phyloP scores from a whole-genome alignment of 2,329 filamentous ascomycete genomes.

The Dactylellina haptotyla region DNA sequence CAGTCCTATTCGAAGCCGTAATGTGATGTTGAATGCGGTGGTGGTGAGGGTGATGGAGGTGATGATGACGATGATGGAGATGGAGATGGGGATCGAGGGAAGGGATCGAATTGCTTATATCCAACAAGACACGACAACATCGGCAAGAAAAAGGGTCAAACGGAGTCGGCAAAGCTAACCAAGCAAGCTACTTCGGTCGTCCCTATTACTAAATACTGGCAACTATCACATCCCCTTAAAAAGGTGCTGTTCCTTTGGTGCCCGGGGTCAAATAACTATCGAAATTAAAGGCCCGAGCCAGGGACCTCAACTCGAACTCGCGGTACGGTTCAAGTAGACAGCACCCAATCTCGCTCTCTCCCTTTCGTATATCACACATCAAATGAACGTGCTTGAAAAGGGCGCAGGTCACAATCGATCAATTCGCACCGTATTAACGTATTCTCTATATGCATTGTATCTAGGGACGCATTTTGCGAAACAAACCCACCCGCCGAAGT shows the following conservation, averaged over 20 bases:
- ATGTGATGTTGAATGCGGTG: constrained; percentile 1
- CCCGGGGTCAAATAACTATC: constrained; percentile 26
- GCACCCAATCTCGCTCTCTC: too few relatives aligned
- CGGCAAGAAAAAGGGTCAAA: constrained; percentile 51
- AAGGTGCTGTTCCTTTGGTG: constrained; percentile 24
- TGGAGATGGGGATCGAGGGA: background rate
- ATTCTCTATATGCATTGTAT: too few relatives aligned
- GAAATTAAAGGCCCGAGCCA: constrained; percentile 54
- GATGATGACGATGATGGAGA: constrained; percentile 10
- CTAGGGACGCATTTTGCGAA: too few relatives aligned
- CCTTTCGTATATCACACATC: too few relatives aligned
- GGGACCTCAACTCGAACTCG: constrained; percentile 7
- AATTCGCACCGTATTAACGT: too few relatives aligned
- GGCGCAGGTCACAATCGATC: too few relatives aligned
- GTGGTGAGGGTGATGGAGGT: constrained; percentile 9
- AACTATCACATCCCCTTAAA: too few relatives aligned
- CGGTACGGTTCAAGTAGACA: too few relatives aligned
- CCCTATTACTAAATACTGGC: too few relatives aligned
- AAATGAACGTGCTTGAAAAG: too few relatives aligned
- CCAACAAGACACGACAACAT: constrained; percentile 46
- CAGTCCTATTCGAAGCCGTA: too few relatives aligned
- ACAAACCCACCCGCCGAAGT: background rate
- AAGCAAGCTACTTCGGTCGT: too few relatives aligned
- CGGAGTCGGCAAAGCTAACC: constrained; percentile 31
- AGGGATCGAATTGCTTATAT: constrained; percentile 30